phyloP scores from a whole-genome alignment of 345 rosid genomes.

The Corchorus olitorius region DNA sequence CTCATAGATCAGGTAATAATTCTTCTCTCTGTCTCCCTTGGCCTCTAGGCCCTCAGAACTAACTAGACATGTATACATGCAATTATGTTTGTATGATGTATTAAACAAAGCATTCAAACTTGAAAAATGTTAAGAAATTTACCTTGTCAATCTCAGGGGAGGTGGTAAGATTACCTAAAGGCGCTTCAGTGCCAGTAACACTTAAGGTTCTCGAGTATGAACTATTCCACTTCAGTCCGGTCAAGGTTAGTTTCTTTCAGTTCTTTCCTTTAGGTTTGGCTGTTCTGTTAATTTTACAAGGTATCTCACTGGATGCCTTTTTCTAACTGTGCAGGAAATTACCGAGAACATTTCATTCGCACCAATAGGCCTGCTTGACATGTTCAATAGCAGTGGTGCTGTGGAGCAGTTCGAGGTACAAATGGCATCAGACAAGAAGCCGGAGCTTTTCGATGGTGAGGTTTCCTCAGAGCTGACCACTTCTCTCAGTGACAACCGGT shows the following conservation, averaged over 20 bases:
- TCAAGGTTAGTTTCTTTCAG: constrained; percentile 48
- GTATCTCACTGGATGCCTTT: constrained; percentile 17
- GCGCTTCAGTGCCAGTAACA: constrained; percentile 78
- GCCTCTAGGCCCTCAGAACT: not conserved
- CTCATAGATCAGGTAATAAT: constrained; percentile 69
- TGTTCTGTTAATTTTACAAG: not conserved
- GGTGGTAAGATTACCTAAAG: constrained; percentile 66
- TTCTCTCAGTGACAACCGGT: constrained; percentile 45
- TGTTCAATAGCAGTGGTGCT: constrained; percentile 89
- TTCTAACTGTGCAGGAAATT: constrained; percentile 51
- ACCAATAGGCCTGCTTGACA: constrained; percentile 80
- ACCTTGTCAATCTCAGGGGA: constrained; percentile 53
- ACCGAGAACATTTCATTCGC: constrained; percentile 66
- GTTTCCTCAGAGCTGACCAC: constrained; percentile 43
- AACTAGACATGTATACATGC: not conserved
- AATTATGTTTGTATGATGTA: not conserved
- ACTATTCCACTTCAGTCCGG: constrained; percentile 81
- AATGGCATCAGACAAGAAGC: constrained; percentile 34
- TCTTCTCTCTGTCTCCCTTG: not conserved
- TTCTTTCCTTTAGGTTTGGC: not conserved
- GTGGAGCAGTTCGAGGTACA: constrained; percentile 57
- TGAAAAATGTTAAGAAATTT: constrained; percentile 9
- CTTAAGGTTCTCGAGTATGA: constrained; percentile 85
- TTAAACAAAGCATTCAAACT: not conserved
- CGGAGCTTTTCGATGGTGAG: constrained; percentile 56